These are phyloP conservation scores for Cryptococcus sp. DNA, from an alignment of 1,284 basidiomycete species.

Conservation along the genomic window DNA sequence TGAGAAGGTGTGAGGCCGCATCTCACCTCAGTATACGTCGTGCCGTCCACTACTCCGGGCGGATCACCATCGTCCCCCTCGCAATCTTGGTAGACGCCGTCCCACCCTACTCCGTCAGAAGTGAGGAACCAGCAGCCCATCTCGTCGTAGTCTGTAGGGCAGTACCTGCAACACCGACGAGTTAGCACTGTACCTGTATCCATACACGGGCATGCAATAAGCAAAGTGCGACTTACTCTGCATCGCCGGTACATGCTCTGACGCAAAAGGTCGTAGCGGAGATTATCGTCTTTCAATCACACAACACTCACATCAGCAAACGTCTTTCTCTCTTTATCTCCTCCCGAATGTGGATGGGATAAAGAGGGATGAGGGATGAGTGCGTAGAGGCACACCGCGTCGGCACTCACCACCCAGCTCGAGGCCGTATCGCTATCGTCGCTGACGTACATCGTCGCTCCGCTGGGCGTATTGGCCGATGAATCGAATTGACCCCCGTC, in stretches of 20 bases:
- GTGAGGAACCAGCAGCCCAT: conserved; percentile 42
- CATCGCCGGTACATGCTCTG: conserved; percentile 38
- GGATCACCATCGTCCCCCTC: conserved; percentile 33
- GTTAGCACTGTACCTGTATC: neutral
- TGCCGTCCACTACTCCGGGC: conserved; percentile 31
- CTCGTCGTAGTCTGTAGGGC: conserved; percentile 35
- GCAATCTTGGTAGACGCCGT: conserved; percentile 38
- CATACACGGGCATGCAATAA: neutral
- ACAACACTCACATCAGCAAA: neutral
- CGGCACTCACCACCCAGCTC: conserved; percentile 39
- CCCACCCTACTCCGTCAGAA: conserved; percentile 29
- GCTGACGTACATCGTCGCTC: conserved; percentile 23
- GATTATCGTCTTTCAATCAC: conserved; percentile 29
- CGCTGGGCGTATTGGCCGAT: conserved; percentile 23
- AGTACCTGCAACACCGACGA: conserved; percentile 21
- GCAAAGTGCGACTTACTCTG: conserved; percentile 18
- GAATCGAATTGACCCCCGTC: conserved; percentile 43
- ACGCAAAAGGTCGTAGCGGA: conserved; percentile 39
- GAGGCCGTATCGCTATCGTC: conserved; percentile 20
- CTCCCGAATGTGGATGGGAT: too few relatives aligned
- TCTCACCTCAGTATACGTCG: conserved; percentile 28
- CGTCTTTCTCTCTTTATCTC: neutral
- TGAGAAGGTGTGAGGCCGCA: neutral
- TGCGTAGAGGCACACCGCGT: too few relatives aligned
- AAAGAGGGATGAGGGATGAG: too few relatives aligned